Base-by-base conservation (phyloP, 2,329 filamentous ascomycete species). In the Hypocreales sp. region DNA sequence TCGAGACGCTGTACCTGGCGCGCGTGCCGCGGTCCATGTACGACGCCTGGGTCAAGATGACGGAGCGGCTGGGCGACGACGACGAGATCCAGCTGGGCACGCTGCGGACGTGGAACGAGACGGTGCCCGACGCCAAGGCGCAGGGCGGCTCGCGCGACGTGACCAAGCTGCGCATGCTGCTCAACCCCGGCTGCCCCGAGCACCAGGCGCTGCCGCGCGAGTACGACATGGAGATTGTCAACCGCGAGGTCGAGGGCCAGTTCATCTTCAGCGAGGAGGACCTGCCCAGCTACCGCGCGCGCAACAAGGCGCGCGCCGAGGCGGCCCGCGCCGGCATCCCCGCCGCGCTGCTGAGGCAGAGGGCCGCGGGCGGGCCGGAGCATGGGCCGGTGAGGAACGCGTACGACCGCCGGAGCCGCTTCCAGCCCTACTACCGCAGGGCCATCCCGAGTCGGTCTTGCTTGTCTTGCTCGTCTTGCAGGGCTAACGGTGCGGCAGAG, bases 261-360 rank as follows among this genome's bases (percentile, higher is more conserved):
- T 92, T 79, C 47, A 62, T 95, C 31, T 98, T 98, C 47, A 84
- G 79, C 22, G 90, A 98, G 54, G 84, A 92, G 49, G 83, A 95
- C 44, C 66, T 93, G 14, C 80, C 84, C 1, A 43, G 50, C 11
- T 56, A 50, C 42, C 55, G 55, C 39, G 50, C 47, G 11, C 48
- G 48, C 47, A 67, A 67, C 44, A 67, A 62, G 40, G 54, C 55
- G 25, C 60, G 64, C 27, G 59, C 62, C n/a, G 64, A 70, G 28
- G 64, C 66, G 7, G 55, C 67, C 4, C 66, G 62, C 24, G 64
- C 60, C 12, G 66, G 72, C 28, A 71, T 77, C 33, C 72, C 72
- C 5, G 53, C 61, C 5, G 63, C 69, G 20, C 53, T 76, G 15
- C 45, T 68, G 35, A 56, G 60, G 29, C 35, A 36, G 12, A 26